These are phyloP conservation scores for Dothistroma pini DNA, from an alignment of 2,329 filamentous ascomycete species.

Conservation along the genomic window DNA sequence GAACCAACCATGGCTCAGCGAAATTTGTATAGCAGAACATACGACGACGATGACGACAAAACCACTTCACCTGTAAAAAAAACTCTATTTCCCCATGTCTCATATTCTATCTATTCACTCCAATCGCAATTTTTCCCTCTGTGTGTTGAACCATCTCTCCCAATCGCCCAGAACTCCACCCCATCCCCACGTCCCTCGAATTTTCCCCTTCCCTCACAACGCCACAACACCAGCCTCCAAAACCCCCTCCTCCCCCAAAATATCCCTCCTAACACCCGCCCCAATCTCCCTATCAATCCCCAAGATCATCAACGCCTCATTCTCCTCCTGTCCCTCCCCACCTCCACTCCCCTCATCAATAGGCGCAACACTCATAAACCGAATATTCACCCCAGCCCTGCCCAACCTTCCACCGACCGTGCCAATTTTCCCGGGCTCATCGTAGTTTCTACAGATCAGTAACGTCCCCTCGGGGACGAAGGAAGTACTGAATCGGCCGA, in stretches of 20 bases:
- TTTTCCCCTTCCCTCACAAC: background rate
- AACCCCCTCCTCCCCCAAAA: conserved; percentile 51
- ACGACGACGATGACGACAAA: too few species aligned
- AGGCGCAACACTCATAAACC: conserved; percentile 71
- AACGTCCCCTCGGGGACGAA: conserved; percentile 71
- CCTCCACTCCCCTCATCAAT: conserved; percentile 43
- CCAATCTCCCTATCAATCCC: conserved; percentile 66
- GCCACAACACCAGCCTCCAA: conserved; percentile 53
- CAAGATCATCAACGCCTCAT: conserved; percentile 78
- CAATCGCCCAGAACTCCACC: too few species aligned
- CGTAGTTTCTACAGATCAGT: conserved; percentile 77
- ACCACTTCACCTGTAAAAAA: too few species aligned
- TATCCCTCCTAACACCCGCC: conserved; percentile 49
- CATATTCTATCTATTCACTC: too few species aligned
- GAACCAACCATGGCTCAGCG: too few species aligned
- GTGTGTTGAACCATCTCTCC: too few species aligned
- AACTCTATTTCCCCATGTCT: too few species aligned
- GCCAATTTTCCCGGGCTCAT: conserved; percentile 78
- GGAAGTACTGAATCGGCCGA: conserved; percentile 69
- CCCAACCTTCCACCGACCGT: conserved; percentile 70
- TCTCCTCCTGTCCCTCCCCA: conserved; percentile 38
- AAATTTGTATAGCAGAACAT: too few species aligned
- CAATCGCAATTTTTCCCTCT: too few species aligned
- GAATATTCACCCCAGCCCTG: conserved; percentile 69
- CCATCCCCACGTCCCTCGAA: background rate